Base-by-base conservation (phyloP, 2,329 filamentous ascomycete genomes). In the Diaporthe amygdali region DNA sequence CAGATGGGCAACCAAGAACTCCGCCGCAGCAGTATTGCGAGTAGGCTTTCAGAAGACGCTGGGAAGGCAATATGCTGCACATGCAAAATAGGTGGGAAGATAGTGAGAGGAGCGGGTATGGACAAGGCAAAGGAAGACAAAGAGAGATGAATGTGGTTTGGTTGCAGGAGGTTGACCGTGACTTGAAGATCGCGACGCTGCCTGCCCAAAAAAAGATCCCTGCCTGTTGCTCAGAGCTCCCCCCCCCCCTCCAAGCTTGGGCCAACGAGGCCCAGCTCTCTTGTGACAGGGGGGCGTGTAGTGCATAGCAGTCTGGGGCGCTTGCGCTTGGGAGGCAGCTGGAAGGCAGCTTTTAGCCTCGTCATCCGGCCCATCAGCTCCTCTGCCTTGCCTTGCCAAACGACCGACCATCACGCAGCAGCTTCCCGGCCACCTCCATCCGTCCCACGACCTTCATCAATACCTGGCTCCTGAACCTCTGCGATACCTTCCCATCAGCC, bases 261-360 rank as follows among this genome's bases (percentile, higher is more conserved):
- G 67, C 63, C 70, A 72, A 64, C 55, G 27, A 64, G 59, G 37
- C 27, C 59, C 59, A 64, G 27, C 59, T 37, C 59, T 37, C 12
- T 25, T 20, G 44, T 10, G 66, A 68, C 66, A 68, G 52, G 66
- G 66, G 46, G 39, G 52, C 46, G 46, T 44, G 32, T 22, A 49
- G 67, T 72, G 63, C 69, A 54, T 70, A 74, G 74, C 73, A 72
- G 68, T 71, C 68, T 51, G 25, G 34, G 61, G 30, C 30, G 51
- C 22, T 52, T 9, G 5, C 20, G 14, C 6, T 46, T 64, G 30
- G 55, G 39, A 69, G 64, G 66, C 69, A 69, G 69, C 64, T 69
- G 63, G 69, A 76, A 86, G 85, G 84, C 84, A 86, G 83, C 84
- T 84, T 82, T 80, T 82, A 85, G 85, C 85, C 84, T 87, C 86